phyloP scores from a whole-genome alignment of 495 filamentous ascomycete genomes.

The Terfezia boudieri region DNA sequence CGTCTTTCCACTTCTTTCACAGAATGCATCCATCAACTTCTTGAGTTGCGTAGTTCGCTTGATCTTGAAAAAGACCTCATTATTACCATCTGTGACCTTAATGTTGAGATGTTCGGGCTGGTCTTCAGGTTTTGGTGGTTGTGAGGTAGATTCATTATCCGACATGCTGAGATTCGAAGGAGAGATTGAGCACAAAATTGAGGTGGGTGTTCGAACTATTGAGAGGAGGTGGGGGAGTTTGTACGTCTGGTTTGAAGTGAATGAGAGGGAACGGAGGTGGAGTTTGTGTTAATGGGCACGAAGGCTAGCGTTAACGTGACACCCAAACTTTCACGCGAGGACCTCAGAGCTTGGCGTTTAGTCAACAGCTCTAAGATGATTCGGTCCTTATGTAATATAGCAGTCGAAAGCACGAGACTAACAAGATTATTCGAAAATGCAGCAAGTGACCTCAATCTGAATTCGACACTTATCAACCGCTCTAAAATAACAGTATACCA shows the following conservation, averaged over 20 bases:
- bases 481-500: too few species aligned
- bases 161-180: constrained; percentile 22
- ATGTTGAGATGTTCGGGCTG: constrained; percentile 81
- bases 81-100: constrained; percentile 99
- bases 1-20: constrained; percentile 83
- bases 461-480: too few species aligned
- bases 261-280: constrained; percentile 6
- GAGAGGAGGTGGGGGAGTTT: constrained; percentile 8
- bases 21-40: constrained; percentile 98
- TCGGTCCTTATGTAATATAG: too few species aligned
- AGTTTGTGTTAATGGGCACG: background rate
- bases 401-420: too few species aligned
- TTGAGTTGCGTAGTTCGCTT: constrained; percentile 89
- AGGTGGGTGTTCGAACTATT: background rate
- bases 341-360: too few species aligned
- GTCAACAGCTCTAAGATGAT: too few species aligned
- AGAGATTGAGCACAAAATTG: background rate
- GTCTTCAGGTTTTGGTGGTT: constrained; percentile 30
- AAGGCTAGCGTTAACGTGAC: too few species aligned
- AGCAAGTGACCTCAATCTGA: too few species aligned
- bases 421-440: too few species aligned
- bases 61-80: constrained; percentile 99
- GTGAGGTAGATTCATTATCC: constrained; percentile 22
- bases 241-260: constrained; percentile 1
- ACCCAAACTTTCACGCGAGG: too few species aligned